Conservation (phyloP, 2,329 filamentous ascomycete genomes). For the Balansia obtecta region DNA sequence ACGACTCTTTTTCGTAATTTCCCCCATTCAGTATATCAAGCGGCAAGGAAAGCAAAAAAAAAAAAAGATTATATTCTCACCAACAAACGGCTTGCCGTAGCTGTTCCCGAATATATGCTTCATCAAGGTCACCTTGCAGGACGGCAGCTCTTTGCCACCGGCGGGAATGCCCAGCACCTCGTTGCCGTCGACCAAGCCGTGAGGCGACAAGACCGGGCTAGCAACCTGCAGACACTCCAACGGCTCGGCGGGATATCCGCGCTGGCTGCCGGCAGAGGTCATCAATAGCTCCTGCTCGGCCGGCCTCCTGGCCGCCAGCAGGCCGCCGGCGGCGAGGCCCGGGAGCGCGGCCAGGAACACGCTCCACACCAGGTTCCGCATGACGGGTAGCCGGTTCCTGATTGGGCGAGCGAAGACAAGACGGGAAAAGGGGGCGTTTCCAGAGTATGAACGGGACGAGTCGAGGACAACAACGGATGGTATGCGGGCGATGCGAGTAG, state of each 20-base stretch:
- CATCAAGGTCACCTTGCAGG: slow-evolving; percentile 50
- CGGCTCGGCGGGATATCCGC: slow-evolving; percentile 1
- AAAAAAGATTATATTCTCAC: slow-evolving; percentile 27
- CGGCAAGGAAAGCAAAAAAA: background rate
- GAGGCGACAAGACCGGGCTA: slow-evolving; percentile 47
- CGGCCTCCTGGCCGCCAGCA: background rate
- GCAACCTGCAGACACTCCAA: slow-evolving; percentile 56
- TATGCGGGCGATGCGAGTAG: no score
- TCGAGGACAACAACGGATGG: no score
- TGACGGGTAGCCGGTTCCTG: background rate
- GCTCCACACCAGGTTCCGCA: slow-evolving; percentile 1
- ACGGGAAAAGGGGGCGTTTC: no score
- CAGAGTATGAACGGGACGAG: no score
- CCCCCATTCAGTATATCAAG: background rate
- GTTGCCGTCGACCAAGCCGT: slow-evolving; percentile 17
- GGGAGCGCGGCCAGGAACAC: background rate
- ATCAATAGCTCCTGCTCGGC: background rate
- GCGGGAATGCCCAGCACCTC: slow-evolving; percentile 2
- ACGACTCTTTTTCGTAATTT: background rate
- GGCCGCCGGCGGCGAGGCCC: background rate
- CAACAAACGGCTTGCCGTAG: slow-evolving; percentile 62
- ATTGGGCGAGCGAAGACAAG: no score
- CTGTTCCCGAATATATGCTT: slow-evolving; percentile 58
- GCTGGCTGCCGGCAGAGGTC: background rate
- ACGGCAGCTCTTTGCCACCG: background rate